Conservation (phyloP, 1,139 yeast genomes). For the Candida glucosophila region DNA sequence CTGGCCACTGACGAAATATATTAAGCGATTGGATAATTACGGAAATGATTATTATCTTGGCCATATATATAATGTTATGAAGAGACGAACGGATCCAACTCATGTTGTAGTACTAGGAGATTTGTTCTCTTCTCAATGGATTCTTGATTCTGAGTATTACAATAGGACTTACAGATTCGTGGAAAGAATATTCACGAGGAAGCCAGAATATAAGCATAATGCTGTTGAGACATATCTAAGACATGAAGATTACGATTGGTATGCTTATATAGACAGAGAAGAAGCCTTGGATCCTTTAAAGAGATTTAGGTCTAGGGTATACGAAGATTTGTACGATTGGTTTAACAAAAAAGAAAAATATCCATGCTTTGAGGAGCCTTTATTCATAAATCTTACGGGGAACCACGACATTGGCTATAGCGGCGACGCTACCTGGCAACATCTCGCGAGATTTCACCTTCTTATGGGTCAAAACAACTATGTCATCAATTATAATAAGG, state of each 20-base stretch:
- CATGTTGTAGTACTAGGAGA: constrained; percentile 92
- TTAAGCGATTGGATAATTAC: constrained; percentile 69
- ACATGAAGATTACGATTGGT: constrained; percentile 53
- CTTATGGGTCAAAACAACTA: constrained; percentile 81
- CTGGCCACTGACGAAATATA: constrained; percentile 62
- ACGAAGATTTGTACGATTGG: constrained; percentile 63
- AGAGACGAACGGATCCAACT: constrained; percentile 54
- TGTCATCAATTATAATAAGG: constrained; percentile 60
- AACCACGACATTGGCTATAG: constrained; percentile 95
- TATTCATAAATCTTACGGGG: constrained; percentile 78
- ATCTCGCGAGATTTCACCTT: constrained; percentile 66
- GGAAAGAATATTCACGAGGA: constrained; percentile 53
- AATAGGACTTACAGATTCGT: constrained; percentile 68
- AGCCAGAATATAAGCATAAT: constrained; percentile 37
- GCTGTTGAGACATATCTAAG: constrained; percentile 37
- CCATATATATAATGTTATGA: constrained; percentile 67
- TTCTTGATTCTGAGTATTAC: constrained; percentile 74
- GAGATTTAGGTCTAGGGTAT: constrained; percentile 41
- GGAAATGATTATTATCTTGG: constrained; percentile 88
- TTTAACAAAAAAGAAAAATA: constrained; percentile 21
- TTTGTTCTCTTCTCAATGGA: constrained; percentile 93
- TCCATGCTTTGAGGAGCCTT: constrained; percentile 37
- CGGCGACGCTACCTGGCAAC: constrained; percentile 91
- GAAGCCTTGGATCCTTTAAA: constrained; percentile 30
- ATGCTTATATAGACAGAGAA: constrained; percentile 31